Evolutionary conservation across 2,329 filamentous ascomycete genomes (phyloP).

Genomic region (Nigrograna mackinnonii): DNA sequence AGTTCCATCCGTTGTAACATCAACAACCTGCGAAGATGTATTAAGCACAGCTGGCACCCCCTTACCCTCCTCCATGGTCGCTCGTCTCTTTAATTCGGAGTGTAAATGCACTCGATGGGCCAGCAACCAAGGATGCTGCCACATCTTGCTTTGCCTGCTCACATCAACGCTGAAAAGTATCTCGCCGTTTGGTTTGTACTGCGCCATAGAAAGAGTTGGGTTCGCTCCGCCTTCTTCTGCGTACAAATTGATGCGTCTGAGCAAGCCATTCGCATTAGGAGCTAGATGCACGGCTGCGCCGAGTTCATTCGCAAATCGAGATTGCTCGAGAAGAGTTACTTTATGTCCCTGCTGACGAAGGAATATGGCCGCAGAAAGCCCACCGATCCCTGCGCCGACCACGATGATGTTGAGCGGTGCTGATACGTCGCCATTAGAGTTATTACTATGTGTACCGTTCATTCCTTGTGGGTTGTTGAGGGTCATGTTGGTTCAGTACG

Average conservation of each 20-base stretch:
- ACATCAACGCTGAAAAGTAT: slow-evolving; percentile 41
- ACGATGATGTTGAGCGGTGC: slow-evolving; percentile 44
- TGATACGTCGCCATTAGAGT: no score
- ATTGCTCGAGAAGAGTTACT: slow-evolving; percentile 46
- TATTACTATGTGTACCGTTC: no score
- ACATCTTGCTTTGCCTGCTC: slow-evolving; percentile 43
- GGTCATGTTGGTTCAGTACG: no score
- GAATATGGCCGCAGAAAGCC: slow-evolving; percentile 56
- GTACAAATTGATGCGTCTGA: slow-evolving; percentile 50
- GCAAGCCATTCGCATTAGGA: slow-evolving; percentile 63
- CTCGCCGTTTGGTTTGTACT: slow-evolving; percentile 44
- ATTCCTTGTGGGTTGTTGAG: no score
- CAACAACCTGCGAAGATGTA: slow-evolving; percentile 47
- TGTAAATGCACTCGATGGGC: slow-evolving; percentile 60
- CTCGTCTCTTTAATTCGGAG: slow-evolving; percentile 53
- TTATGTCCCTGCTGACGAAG: slow-evolving; percentile 48
- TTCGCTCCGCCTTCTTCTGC: slow-evolving; percentile 45
- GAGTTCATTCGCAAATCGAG: slow-evolving; percentile 57
- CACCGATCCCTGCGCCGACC: slow-evolving; percentile 55
- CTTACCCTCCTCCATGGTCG: slow-evolving; percentile 42
- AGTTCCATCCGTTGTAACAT: slow-evolving; percentile 47
- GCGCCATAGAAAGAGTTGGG: slow-evolving; percentile 33
- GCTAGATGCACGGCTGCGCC: slow-evolving; percentile 67
- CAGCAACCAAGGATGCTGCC: slow-evolving; percentile 58
- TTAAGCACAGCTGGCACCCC: slow-evolving; percentile 43